These are phyloP conservation scores for Aspergillus glaucus DNA, from an alignment of 2,329 filamentous ascomycete species.

Conservation along the genomic window DNA sequence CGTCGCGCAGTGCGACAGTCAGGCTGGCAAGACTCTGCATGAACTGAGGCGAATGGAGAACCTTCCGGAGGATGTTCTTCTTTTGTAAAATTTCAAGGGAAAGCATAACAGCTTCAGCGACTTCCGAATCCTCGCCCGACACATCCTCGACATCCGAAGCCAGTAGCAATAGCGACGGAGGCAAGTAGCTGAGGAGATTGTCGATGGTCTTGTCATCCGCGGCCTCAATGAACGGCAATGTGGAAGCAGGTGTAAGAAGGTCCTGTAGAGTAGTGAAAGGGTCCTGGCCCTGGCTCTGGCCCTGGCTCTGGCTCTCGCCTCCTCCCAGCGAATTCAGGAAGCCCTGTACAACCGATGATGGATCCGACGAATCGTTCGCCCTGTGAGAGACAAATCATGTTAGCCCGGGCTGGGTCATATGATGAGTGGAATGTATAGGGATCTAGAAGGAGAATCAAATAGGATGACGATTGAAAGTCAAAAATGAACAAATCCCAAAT, in stretches of 20 bases:
- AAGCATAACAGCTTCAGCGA: slow-evolving; percentile 65
- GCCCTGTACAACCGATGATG: slow-evolving; percentile 74
- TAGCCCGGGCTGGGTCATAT: slow-evolving; percentile 29
- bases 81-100: slow-evolving; percentile 71
- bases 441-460: neutral
- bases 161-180: slow-evolving; percentile 69
- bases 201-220: slow-evolving; percentile 61
- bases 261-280: slow-evolving; percentile 80
- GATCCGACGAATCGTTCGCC: slow-evolving; percentile 59
- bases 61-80: slow-evolving; percentile 69
- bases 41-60: slow-evolving; percentile 85
- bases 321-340: slow-evolving; percentile 77
- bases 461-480: neutral
- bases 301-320: slow-evolving; percentile 41
- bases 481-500: slow-evolving; percentile 2
- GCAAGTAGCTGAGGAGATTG: slow-evolving; percentile 69
- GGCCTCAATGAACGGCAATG: slow-evolving; percentile 68
- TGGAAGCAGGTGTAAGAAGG: slow-evolving; percentile 70
- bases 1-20: slow-evolving; percentile 81
- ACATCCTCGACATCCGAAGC: slow-evolving; percentile 60
- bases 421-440: no score
- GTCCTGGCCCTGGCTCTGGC: slow-evolving; percentile 46
- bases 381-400: slow-evolving; percentile 42
- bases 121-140: slow-evolving; percentile 59
- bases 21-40: slow-evolving; percentile 77